Base-by-base conservation (phyloP, 208 protist species). In the Trichomonas vaginalis region DNA sequence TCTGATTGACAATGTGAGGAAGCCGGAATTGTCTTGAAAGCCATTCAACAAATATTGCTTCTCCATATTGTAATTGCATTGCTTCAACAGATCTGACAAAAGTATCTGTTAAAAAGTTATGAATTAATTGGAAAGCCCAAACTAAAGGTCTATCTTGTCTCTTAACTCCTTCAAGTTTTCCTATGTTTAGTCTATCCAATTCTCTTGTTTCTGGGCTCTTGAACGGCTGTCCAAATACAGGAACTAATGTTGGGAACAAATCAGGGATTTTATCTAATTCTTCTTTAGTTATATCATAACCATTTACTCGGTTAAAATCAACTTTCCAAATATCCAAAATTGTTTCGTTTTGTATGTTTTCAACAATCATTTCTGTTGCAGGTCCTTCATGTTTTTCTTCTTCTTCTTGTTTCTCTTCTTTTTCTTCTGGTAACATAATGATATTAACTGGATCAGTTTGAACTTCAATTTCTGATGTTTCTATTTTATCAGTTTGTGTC, bases 61-160 rank as follows among this genome's bases (percentile, higher is more conserved):
- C 82, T 0, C 14, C 39, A 23, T 35, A 88, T 23, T 45, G 9
- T 40, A 45, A 15, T 40, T 35, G 39, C 0, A 45, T 42, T 14
- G 32, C 39, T 47, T 88, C 17, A 88, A 45, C 12, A 45, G 35
- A 45, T 47, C 82, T 35, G 8, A 88, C 8, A 23, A 47, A 88
- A 2, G 82, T 21, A 88, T 88, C 82, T n/a, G 82, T 88, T 9
- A 88, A 88, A 47, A 88, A 88, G 82, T 88, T 88, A 40, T 88
- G 82, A 47, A 88, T 88, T 17, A 88, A 10, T 40, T 88, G 82
- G 8, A 88, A 46, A 45, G 35, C 82, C 82, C 82, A 88, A 48
- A 88, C 39, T 47, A 88, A 47, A n/a, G 82, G 82, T 47, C 39
- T 88, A 40, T 45, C 82, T 45, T 88, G 32, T 32, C 39, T 35